Conservation (phyloP, 2,329 filamentous ascomycete species). For the Fonsecaea multimorphosa region DNA sequence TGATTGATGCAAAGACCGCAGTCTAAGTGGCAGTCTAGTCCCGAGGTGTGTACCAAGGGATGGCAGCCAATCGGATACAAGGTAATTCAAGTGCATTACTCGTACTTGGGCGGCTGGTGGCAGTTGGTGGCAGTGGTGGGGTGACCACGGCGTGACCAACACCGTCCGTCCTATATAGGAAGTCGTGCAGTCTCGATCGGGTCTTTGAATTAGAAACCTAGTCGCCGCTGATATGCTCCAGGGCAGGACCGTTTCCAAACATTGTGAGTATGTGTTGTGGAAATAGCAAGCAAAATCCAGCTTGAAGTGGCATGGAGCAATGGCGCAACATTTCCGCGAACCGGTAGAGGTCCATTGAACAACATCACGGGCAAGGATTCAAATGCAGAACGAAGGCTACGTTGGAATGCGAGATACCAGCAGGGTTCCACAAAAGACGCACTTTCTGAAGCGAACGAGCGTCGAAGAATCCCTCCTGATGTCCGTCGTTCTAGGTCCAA, state of each 20-base stretch:
- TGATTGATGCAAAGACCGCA: constrained; percentile 6
- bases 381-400: background rate
- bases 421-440: background rate
- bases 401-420: background rate
- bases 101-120: background rate
- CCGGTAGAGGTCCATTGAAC: no score
- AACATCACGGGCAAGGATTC: no score
- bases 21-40: constrained; percentile 2
- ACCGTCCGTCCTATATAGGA: background rate
- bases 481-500: background rate
- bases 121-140: background rate
- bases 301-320: background rate
- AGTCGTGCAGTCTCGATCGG: background rate
- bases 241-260: background rate
- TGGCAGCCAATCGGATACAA: background rate
- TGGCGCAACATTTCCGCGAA: background rate
- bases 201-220: background rate
- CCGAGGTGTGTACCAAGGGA: background rate
- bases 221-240: background rate
- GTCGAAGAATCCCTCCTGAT: background rate
- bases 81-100: constrained; percentile 7
- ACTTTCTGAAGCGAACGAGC: background rate
- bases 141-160: background rate
- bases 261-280: background rate
- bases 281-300: background rate